A percentile compares a stretch with the other conserved stretches of the same genome.
These are phyloP conservation scores for Ganoderma lingzhi DNA, from an alignment of 1,284 basidiomycete species.

Conservation along the genomic window DNA sequence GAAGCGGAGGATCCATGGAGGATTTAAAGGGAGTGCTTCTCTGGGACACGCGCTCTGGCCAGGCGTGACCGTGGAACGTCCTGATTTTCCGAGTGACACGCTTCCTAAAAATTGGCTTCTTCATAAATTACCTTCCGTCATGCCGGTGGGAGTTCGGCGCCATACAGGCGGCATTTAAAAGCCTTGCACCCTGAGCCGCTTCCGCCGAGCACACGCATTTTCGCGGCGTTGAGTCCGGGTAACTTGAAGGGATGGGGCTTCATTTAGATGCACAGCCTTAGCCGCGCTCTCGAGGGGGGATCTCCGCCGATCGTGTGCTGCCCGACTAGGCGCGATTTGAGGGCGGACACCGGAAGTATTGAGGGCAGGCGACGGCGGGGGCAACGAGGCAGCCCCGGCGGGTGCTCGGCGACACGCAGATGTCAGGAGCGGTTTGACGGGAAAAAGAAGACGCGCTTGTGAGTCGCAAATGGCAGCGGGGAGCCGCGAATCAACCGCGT, in stretches of 20 bases:
- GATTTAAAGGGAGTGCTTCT: constrained; percentile 24
- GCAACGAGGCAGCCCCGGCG: neutral
- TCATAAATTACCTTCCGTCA: constrained; percentile 9
- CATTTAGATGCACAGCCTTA: constrained; percentile 23
- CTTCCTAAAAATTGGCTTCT: constrained; percentile 27
- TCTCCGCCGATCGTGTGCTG: constrained; percentile 23
- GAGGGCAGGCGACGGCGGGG: neutral
- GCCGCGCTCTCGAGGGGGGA: neutral
- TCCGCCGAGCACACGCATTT: neutral
- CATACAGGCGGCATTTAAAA: neutral
- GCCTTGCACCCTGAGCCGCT: constrained; percentile 2
- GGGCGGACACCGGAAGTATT: neutral
- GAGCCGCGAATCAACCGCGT: constrained; percentile 17
- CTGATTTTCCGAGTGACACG: constrained; percentile 5
- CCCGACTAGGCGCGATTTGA: neutral
- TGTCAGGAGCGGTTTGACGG: neutral
- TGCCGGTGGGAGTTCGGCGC: constrained; percentile 12
- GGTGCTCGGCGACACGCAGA: neutral
- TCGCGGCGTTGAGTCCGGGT: constrained; percentile 1
- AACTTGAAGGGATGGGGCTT: neutral
- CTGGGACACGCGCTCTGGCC: constrained; percentile 5
- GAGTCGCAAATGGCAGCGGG: constrained; percentile 12
- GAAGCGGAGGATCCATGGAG: neutral
- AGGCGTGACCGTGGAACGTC: constrained; percentile 13
- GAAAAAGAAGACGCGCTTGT: neutral